A percentile compares a stretch with the other conserved stretches of the same genome.
Conservation (phyloP, 495 filamentous ascomycete species). For the Cercophora scortea region DNA sequence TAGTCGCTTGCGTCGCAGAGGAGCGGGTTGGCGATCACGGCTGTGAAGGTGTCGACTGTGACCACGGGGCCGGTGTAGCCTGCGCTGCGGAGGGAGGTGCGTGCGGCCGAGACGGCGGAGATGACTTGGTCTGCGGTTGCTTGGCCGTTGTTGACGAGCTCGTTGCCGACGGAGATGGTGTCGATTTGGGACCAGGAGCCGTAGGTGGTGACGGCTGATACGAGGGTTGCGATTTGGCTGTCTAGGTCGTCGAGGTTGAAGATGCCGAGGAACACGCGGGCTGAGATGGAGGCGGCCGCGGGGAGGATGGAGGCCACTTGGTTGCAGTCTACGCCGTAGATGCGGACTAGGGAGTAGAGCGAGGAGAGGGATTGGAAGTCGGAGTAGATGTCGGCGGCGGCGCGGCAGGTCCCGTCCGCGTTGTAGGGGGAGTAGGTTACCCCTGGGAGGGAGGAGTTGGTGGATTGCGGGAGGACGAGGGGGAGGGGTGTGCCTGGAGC, state of each 20-base stretch:
- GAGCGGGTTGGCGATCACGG: slow-evolving; percentile 54
- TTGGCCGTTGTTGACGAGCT: slow-evolving; percentile 60
- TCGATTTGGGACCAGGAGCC: slow-evolving; percentile 44
- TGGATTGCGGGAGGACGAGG: not conserved
- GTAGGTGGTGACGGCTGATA: slow-evolving; percentile 27
- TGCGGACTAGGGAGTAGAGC: slow-evolving; percentile 54
- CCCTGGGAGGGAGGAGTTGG: slow-evolving; percentile 34
- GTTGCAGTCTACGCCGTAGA: slow-evolving; percentile 77
- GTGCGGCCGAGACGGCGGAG: slow-evolving; percentile 47
- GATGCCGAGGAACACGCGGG: slow-evolving; percentile 68
- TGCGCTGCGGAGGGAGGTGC: slow-evolving; percentile 44
- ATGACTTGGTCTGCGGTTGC: slow-evolving; percentile 44
- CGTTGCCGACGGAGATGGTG: slow-evolving; percentile 73
- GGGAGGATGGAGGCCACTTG: slow-evolving; percentile 53
- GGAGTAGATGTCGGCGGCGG: slow-evolving; percentile 46
- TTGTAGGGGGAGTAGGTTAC: slow-evolving; percentile 74
- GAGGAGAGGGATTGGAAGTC: slow-evolving; percentile 51
- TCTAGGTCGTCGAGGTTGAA: slow-evolving; percentile 54
- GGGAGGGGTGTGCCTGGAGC: not conserved
- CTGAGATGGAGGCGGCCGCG: slow-evolving; percentile 48
- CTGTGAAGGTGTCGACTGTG: slow-evolving; percentile 69
- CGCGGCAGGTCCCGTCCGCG: slow-evolving; percentile 57
- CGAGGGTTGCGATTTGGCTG: slow-evolving; percentile 46
- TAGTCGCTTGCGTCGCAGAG: slow-evolving; percentile 70
- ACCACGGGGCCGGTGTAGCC: slow-evolving; percentile 72